Percentiles rank a stretch among this genome's conserved stretches.
phyloP scores from a whole-genome alignment of 345 rosid species.

The Geranium brycei region DNA sequence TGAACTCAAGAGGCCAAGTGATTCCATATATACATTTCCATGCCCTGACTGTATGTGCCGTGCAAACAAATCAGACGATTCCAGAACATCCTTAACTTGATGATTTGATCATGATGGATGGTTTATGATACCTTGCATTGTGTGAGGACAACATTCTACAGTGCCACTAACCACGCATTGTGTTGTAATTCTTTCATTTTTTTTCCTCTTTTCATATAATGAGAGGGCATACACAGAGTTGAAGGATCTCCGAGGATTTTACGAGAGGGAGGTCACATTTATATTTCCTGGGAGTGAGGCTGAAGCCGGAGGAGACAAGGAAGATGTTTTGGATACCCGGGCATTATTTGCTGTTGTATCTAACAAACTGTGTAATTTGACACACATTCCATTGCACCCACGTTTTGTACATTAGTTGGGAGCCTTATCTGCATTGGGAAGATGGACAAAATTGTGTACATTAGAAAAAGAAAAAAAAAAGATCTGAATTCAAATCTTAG shows the following conservation, averaged over 20 bases:
- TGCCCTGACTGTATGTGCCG: constrained; percentile 99
- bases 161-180: constrained; percentile 15
- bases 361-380: constrained; percentile 26
- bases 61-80: constrained; percentile 33
- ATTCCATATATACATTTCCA: constrained; percentile 82
- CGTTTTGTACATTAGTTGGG: constrained; percentile 19
- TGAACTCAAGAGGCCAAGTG: constrained; percentile 78
- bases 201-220: constrained; percentile 14
- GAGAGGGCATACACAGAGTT: constrained; percentile 25
- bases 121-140: constrained; percentile 16
- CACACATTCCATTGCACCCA: constrained; percentile 18
- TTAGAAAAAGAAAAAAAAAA: too few relatives aligned
- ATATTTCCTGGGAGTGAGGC: constrained; percentile 5
- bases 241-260: constrained; percentile 23
- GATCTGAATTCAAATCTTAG: too few relatives aligned
- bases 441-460: not conserved
- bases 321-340: constrained; percentile 9
- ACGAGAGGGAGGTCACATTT: constrained; percentile 21
- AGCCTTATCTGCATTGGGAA: constrained; percentile 2
- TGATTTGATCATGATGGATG: constrained; percentile 17
- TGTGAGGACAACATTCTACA: constrained; percentile 9
- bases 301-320: constrained; percentile 1
- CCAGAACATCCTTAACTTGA: constrained; percentile 20
- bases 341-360: constrained; percentile 29
- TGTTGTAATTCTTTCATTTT: constrained; percentile 36